Evolutionary conservation across 345 rosid genomes (phyloP).

Genomic region (Citrus inodora): DNA sequence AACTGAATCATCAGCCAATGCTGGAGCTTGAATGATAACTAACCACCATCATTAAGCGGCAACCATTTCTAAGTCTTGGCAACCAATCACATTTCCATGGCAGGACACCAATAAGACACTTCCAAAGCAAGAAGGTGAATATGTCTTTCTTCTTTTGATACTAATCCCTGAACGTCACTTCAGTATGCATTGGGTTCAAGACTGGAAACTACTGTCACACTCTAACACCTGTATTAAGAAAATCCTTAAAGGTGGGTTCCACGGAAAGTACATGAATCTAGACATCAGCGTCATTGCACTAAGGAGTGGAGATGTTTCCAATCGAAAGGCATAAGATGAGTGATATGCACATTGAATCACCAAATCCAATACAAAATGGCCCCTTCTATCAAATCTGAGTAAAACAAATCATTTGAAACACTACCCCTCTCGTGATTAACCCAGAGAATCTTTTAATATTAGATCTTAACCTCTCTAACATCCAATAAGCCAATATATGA

Average conservation of each 20-base stretch:
- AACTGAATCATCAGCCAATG: background rate
- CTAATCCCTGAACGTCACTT: background rate
- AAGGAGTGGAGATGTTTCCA: background rate
- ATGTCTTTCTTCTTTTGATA: background rate
- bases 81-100: background rate
- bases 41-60: background rate
- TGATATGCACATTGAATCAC: background rate
- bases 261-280: background rate
- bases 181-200: background rate
- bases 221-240: background rate
- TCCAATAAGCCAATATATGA: background rate
- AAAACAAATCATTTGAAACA: background rate
- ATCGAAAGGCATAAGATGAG: background rate
- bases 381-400: too few species aligned
- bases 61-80: background rate
- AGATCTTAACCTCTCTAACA: slow-evolving; percentile 2
- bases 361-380: background rate
- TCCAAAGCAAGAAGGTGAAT: background rate
- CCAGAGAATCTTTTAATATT: background rate
- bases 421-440: background rate
- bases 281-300: background rate
- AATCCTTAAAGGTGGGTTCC: background rate
- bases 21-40: background rate
- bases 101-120: background rate
- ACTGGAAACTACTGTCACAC: background rate